Base-by-base conservation (phyloP, 2,329 filamentous ascomycete species). In the Anthostomella pinea region DNA sequence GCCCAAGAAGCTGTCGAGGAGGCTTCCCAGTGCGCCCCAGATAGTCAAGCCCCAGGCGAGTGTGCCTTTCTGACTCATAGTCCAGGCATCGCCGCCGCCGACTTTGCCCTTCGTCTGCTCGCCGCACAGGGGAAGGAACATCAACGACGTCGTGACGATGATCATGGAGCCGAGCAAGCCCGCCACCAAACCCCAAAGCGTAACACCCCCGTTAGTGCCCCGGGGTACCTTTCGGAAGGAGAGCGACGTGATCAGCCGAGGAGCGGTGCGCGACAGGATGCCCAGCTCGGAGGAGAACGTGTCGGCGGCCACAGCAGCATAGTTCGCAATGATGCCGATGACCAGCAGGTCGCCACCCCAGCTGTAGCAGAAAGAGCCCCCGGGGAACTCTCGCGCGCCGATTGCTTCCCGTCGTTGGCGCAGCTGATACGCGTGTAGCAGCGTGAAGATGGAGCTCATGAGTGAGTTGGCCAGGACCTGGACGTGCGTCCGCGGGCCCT, bases 211-310 rank as follows among this genome's bases (percentile, higher is more conserved):
- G 58, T 98, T 98, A 26, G 93, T 97, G 32, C 93, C 93, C 1
- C 79, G 83, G 0, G 93, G 90, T 0, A 97, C 93, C 46, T 79
- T 75, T 41, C 85, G 82, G 54, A 93, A 73, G 4, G 67, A 80
- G 11, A 75, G 79, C 10, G 86, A 90, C 4, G 88, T 96, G 58
- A 98, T 91, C 23, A 98, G 77, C 22, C 90, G 81, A 7, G 93
- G 93, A 28, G 78, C 69, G 16, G 75, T 75, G 41, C 73, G 78
- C 6, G 90, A 85, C 9, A 98, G 72, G 38, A 98, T 98, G 10
- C 93, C 93, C 14, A 98, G 80, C 67, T 98, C 93, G 8, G 89
- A 95, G 39, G 86, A 90, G 60, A 96, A 93, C 0, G 93, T 98
- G 62, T 98, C 93, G 32, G 91, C 87, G 14, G 88, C 81, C 8